Percentiles rank a stretch among this genome's conserved stretches.
Evolutionary conservation across 2,329 filamentous ascomycete species (phyloP).

Genomic region (Aureobasidium melanogenum): DNA sequence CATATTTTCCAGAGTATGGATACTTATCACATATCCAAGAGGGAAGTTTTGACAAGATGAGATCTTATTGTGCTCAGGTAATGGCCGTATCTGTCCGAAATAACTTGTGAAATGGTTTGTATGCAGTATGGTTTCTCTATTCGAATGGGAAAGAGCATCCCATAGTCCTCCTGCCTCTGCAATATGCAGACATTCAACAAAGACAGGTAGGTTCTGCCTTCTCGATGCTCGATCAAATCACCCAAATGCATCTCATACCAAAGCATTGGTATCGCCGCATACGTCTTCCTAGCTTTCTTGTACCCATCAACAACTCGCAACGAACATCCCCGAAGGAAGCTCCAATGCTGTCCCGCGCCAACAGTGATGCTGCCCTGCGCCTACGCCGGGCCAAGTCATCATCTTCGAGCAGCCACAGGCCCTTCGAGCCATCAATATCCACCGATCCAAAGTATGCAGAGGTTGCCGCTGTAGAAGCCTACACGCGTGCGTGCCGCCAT

Average conservation of each 20-base stretch:
- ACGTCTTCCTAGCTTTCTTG: conserved; percentile 10
- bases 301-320: neutral
- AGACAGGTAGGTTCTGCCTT: neutral
- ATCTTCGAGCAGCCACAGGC: conserved; percentile 31
- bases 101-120: neutral
- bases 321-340: neutral
- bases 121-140: neutral
- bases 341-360: conserved; percentile 25
- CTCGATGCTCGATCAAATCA: neutral
- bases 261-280: conserved; percentile 11
- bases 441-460: conserved; percentile 45
- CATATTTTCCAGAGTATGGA: neutral
- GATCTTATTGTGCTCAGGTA: neutral
- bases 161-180: neutral
- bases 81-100: neutral
- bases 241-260: conserved; percentile 12
- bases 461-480: conserved; percentile 54
- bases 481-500: conserved; percentile 38
- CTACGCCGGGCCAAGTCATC: conserved; percentile 27
- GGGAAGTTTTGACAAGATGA: neutral
- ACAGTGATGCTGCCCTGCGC: conserved; percentile 23
- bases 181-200: neutral
- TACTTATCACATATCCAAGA: neutral
- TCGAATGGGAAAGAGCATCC: neutral
- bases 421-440: conserved; percentile 37